phyloP scores from a whole-genome alignment of 2,329 filamentous ascomycete species.

The Colletotrichum aenigma region DNA sequence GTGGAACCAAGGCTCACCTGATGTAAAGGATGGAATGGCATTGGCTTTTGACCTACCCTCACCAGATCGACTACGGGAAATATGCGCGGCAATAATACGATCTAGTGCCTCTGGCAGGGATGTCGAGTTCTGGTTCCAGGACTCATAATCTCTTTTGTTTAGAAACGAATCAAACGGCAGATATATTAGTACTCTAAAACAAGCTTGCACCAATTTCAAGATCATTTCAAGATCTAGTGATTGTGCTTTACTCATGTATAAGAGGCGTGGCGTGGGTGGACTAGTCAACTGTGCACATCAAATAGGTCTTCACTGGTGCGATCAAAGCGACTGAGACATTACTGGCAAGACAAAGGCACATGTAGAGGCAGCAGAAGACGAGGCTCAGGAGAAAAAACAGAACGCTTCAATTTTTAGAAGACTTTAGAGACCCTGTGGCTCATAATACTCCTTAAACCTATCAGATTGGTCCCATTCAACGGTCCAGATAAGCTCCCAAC shows the following conservation, averaged over 20 bases:
- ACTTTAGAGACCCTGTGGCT: constrained; percentile 41
- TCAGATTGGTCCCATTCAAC: constrained; percentile 67
- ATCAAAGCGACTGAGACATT: neutral
- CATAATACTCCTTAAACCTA: constrained; percentile 76
- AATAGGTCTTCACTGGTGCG: neutral
- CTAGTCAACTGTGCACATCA: neutral
- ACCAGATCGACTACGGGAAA: neutral
- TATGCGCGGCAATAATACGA: neutral
- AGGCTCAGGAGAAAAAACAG: neutral
- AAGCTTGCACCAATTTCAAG: neutral
- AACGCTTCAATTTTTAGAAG: neutral
- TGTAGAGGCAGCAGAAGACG: neutral
- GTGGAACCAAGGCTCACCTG: constrained; percentile 8
- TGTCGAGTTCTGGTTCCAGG: neutral
- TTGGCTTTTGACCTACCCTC: neutral
- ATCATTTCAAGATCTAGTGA: neutral
- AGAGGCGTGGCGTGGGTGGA: neutral
- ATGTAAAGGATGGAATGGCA: neutral
- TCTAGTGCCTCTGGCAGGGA: neutral
- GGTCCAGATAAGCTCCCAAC: constrained; percentile 75
- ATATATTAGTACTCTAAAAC: neutral
- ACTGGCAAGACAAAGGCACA: neutral
- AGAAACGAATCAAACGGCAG: neutral
- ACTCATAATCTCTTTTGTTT: neutral
- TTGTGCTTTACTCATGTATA: neutral